Conservation (phyloP, 208 protist genomes). For the Leishmania guyanensis region DNA sequence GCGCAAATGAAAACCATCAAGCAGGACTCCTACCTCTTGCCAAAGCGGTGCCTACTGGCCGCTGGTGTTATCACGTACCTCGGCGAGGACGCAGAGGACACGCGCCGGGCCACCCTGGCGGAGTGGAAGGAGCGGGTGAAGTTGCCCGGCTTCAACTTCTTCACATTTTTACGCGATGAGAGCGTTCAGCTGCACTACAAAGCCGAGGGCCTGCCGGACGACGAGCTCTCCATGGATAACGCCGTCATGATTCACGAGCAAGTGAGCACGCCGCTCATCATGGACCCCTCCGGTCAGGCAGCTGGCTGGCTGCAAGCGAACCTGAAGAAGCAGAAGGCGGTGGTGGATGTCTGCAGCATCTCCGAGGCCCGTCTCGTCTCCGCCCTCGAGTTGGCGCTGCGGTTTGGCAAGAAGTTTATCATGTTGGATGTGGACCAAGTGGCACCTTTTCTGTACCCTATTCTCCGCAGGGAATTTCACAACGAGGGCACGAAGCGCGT, state of each 20-base stretch:
- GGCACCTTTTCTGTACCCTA: constrained; percentile 95
- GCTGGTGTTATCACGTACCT: constrained; percentile 95
- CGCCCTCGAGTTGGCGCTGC: constrained; percentile 96
- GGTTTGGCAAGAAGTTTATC: constrained; percentile 98
- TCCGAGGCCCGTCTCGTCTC: constrained; percentile 94
- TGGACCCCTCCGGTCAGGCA: constrained; percentile 95
- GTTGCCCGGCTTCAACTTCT: constrained; percentile 89
- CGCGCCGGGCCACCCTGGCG: constrained; percentile 56
- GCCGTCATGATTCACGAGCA: constrained; percentile 95
- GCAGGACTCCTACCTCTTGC: constrained; percentile 72
- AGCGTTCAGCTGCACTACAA: constrained; percentile 96
- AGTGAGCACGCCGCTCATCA: constrained; percentile 92
- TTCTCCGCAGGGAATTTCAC: constrained; percentile 94
- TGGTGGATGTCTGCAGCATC: constrained; percentile 90
- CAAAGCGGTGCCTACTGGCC: constrained; percentile 85
- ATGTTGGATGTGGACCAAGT: constrained; percentile 96
- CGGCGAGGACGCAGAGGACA: constrained; percentile 88
- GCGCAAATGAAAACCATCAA: constrained; percentile 85
- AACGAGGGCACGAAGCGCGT: constrained; percentile 90
- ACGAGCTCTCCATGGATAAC: constrained; percentile 98
- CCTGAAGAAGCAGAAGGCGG: constrained; percentile 71
- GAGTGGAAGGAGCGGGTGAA: constrained; percentile 89
- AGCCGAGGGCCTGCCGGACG: constrained; percentile 93
- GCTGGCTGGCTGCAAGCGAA: constrained; percentile 91
- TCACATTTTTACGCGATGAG: constrained; percentile 94